Conservation (phyloP, 306 rosid species). For the Prunus kanzakura region DNA sequence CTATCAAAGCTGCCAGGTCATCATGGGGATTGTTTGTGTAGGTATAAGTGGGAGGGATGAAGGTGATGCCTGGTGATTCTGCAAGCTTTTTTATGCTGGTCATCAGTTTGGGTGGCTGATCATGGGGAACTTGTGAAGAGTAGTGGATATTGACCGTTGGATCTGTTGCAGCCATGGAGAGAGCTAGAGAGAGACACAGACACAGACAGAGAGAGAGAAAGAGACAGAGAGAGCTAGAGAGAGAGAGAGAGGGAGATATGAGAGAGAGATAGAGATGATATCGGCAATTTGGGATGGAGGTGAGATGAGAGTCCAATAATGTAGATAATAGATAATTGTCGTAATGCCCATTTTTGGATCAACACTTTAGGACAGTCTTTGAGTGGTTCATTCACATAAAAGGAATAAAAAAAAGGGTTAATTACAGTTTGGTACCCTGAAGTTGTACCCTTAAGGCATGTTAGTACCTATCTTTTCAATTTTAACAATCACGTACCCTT, state of each 20-base stretch:
- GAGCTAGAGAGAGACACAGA: neutral
- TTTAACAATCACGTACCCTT: too few relatives aligned
- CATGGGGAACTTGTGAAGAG: neutral
- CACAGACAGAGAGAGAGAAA: neutral
- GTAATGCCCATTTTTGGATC: too few relatives aligned
- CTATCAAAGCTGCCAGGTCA: neutral
- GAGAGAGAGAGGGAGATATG: neutral
- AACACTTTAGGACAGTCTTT: too few relatives aligned
- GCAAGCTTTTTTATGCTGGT: slow-evolving; percentile 30
- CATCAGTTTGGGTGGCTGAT: neutral
- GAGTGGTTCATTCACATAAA: too few relatives aligned
- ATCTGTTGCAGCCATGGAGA: neutral
- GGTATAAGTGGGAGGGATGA: slow-evolving; percentile 29
- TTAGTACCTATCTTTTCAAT: too few relatives aligned
- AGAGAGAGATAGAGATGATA: neutral
- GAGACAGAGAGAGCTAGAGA: neutral
- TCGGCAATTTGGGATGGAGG: too few relatives aligned
- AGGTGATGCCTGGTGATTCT: slow-evolving; percentile 26
- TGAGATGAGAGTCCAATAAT: too few relatives aligned
- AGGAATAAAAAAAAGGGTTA: too few relatives aligned
- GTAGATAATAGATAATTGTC: too few relatives aligned
- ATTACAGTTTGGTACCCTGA: too few relatives aligned
- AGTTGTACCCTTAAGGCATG: too few relatives aligned
- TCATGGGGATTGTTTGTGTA: slow-evolving; percentile 12
- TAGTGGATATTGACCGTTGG: neutral